Evolutionary conservation across 2,329 filamentous ascomycete species (phyloP), one percentile per base, ranked within the genome.

Genomic region (Pseudopithomyces maydicus): DNA sequence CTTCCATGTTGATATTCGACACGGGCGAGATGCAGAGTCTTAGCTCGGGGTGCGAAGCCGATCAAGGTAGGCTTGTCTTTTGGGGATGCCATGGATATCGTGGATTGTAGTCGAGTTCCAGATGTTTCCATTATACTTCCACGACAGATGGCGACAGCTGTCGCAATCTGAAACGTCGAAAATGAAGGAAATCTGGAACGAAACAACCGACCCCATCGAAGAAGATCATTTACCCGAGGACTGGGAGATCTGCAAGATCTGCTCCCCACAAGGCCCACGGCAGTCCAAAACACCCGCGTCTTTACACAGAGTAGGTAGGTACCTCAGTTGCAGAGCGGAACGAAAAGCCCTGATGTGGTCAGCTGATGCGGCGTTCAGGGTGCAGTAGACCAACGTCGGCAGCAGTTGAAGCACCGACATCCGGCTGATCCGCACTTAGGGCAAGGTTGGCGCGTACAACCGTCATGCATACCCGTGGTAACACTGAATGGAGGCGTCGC

Each of bases 201-300:
- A 36, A 23, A 44, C 20, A 11, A n/a, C 35, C 19, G 17, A 17
- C 17, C 41, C n/a, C n/a, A 38, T 15, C 14, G 6, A 49, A 23
- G 35, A 41, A 20, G 45, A 47, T 43, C 41, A n/a, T 50, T 17
- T 17, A 43, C 19, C 46, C 51, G 26, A 35, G 19, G 6, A 23
- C 20, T 41, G 17, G 38, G 23, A 17, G 53, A 55, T 41, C 36
- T 22, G 44, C 44, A 33, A 32, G 36, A 50, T 55, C 36, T 12
- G 19, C 46, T 14, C 45, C 36, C 46, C 46, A 55, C 42, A 26
- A 39, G 35, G 22, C 10, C 6, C 17, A 49, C 35, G 23, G 17
- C 43, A 23, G 11, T 10, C 22, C 19, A 49, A 48, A 36, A 17
- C 46, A 38, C 14, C 36, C 15, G 46, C 38, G 32, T 22, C 26